Evolutionary conservation across 2,329 filamentous ascomycete genomes (phyloP), one percentile per base, ranked within the genome.

Genomic region (Trichoderma sp.): DNA sequence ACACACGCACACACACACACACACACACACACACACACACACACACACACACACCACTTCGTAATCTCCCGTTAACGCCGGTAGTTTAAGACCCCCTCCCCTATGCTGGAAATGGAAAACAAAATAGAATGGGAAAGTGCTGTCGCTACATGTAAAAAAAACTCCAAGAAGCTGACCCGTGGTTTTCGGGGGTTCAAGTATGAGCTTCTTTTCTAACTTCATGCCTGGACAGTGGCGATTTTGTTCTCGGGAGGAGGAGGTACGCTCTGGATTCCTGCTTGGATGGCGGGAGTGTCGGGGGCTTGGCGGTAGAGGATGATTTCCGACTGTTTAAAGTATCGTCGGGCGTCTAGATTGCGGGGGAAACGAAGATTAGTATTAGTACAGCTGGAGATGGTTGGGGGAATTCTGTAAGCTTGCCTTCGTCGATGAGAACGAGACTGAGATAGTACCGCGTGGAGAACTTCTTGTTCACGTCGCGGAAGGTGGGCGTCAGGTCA

Each of bases 381-480:
- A 6, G 4, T 19, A 9, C 12, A 5, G 35, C 8, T 57, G n/a
- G 19, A 15, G 17, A 34, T 15, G 34, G 59, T 56, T 67, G 45
- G 19, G 64, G 42, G 52, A 17, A 6, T 35, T 34, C 17, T 61
- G 42, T n/a, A 17, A 22, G 78, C 83, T 72, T 81, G 92, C 92
- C 92, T 87, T 97, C 94, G 76, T 97, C 94, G 73, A 97, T 97
- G 73, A 97, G 86, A 25, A 99, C 95, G 70, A 99, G 83, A 78
- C 94, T 97, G 70, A 99, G 87, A 81, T 99, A 99, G 82, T 99
- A 99, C 75, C 95, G 87, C 42, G 94, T 98, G 29, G 94, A 98
- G 80, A 97, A 99, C 82, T 99, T 99, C 86, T 99, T 99, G 87
- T 99, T 99, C 73, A 99, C 96, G 79, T 99, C 95, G 70, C 95